Base-by-base conservation (phyloP, 1,284 basidiomycete genomes). In the Irpex sp. region DNA sequence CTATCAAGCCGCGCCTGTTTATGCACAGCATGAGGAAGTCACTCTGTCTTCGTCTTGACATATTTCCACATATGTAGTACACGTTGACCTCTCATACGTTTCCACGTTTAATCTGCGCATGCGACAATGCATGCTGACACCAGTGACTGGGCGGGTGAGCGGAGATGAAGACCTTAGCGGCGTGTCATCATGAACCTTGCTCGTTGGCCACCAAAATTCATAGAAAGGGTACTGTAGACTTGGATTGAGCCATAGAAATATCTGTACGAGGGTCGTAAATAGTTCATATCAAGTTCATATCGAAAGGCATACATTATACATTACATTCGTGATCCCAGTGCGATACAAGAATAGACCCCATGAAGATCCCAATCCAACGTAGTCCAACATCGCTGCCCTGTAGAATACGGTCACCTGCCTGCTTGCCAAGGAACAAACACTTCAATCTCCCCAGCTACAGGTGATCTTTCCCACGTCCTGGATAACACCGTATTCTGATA, bases 361-460 rank as follows among this genome's bases (percentile, higher is more conserved):
- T 51, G 19, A 26, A 19, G 49, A 26, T 51, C 19, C 49, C n/a
- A 19, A 17, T 17, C 49, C 49, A 51, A 15, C 49, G 19, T 51
- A 51, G 49, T 51, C 49, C 49, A 51, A 51, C 49, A 17, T 13
- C 49, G 19, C 1, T 17, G 9, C 19, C 49, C 49, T 17, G 17
- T 9, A 19, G 49, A 13, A 46, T n/a, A 46, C 39, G 39, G 0
- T 46, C n/a, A n/a, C 39, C 39, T 13, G 11, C 7, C n/a, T 46
- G 13, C 11, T 46, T n/a, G 39, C 39, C 5, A n/a, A n/a, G 39
- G 39, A n/a, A 46, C 19, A 51, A 11, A 17, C 31, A 21, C 21
- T 17, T 70, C 63, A 73, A 59, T 74, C 73, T 51, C 71, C 71
- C 73, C 73, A 74, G 63, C 73, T 74, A 60, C 71, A 69, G 19